Evolutionary conservation across 257 asterid species (phyloP).

Genomic region (Nicotiana benthamiana): DNA sequence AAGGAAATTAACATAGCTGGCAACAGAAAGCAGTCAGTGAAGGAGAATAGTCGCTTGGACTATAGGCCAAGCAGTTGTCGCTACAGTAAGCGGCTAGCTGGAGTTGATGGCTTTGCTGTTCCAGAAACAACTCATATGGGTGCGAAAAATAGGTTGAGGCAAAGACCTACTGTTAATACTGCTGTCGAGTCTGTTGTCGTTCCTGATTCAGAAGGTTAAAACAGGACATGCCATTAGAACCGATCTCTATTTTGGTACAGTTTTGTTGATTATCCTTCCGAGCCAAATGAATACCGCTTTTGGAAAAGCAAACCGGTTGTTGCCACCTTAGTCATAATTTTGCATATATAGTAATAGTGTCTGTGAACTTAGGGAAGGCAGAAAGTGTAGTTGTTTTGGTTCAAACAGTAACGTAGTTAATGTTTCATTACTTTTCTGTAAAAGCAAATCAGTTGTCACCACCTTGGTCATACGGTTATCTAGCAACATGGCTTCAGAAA

Average conservation of each 20-base stretch:
- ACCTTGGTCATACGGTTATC: not conserved
- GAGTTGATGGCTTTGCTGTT: constrained; percentile 30
- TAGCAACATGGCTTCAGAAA: constrained; percentile 1
- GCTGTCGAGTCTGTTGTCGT: constrained; percentile 34
- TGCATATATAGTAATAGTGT: not conserved
- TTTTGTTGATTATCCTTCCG: not conserved
- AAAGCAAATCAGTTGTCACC: not conserved
- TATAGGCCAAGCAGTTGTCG: constrained; percentile 29
- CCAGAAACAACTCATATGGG: constrained; percentile 38
- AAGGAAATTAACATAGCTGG: constrained; percentile 5
- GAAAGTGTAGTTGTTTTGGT: not conserved
- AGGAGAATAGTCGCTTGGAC: constrained; percentile 20
- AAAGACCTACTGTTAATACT: constrained; percentile 47
- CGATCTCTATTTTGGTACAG: not conserved
- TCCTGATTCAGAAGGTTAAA: constrained; percentile 66
- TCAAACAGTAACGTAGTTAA: not conserved
- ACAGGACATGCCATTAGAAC: not conserved
- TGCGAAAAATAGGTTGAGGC: constrained; percentile 50
- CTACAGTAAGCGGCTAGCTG: constrained; percentile 38
- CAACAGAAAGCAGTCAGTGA: constrained; percentile 2
- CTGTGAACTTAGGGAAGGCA: not conserved
- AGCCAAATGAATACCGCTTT: not conserved
- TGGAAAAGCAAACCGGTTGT: not conserved
- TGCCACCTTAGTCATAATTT: constrained; percentile 1
- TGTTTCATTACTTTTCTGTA: not conserved